Conservation (phyloP, 108 stramenopile genomes). For the Craspedostauros australis region DNA sequence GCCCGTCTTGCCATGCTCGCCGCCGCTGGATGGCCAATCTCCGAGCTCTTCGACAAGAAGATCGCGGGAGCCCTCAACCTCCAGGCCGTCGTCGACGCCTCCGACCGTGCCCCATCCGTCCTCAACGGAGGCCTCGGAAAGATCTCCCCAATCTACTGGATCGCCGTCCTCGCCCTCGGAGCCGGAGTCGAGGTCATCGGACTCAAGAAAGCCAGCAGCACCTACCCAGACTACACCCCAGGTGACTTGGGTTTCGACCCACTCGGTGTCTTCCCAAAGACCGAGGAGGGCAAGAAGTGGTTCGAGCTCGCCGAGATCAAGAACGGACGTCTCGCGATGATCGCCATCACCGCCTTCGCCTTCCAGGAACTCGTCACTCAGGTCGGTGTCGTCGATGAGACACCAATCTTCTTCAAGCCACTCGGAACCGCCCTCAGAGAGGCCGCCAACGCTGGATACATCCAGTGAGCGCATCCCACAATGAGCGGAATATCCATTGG, state of each 20-base stretch:
- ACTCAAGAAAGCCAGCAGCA: slow-evolving; percentile 29
- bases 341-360: slow-evolving; percentile 82
- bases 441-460: slow-evolving; percentile 79
- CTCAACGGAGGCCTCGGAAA: slow-evolving; percentile 87
- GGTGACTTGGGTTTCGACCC: slow-evolving; percentile 81
- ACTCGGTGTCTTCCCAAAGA: slow-evolving; percentile 64
- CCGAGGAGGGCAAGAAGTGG: slow-evolving; percentile 40
- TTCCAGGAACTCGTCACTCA: slow-evolving; percentile 69
- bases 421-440: slow-evolving; percentile 41
- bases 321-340: slow-evolving; percentile 91
- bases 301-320: slow-evolving; percentile 84
- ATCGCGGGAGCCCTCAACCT: slow-evolving; percentile 55
- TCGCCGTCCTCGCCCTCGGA: slow-evolving; percentile 45
- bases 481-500: no score
- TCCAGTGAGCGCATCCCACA: slow-evolving; percentile 38
- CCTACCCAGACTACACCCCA: slow-evolving; percentile 42
- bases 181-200: slow-evolving; percentile 73
- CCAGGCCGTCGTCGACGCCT: slow-evolving; percentile 38
- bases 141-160: slow-evolving; percentile 80
- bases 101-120: slow-evolving; percentile 71
- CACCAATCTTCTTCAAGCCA: slow-evolving; percentile 85
- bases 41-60: slow-evolving; percentile 69
- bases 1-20: slow-evolving; percentile 87
- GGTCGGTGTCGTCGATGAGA: slow-evolving; percentile 75
- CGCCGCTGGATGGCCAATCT: slow-evolving; percentile 86